These are phyloP conservation scores for Silene noctiflora DNA, from an alignment of 179 eudicot genomes.

Conservation along the genomic window DNA sequence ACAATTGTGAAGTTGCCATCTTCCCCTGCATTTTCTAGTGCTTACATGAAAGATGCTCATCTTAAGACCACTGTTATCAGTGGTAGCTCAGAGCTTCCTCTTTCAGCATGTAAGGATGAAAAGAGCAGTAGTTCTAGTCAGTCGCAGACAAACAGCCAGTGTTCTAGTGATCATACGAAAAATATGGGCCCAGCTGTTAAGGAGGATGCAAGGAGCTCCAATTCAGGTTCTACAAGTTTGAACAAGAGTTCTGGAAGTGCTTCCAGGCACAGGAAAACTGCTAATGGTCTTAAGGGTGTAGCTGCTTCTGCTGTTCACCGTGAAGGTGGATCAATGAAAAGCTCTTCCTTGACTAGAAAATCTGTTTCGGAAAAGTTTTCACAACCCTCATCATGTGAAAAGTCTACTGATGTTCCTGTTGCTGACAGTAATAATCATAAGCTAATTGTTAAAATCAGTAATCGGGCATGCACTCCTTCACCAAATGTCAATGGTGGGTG, in stretches of 20 bases:
- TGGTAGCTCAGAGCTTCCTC: conserved; percentile 45
- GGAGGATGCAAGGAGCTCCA: conserved; percentile 71
- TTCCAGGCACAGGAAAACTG: conserved; percentile 51
- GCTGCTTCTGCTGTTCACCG: conserved; percentile 14
- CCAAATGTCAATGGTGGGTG: conserved; percentile 44
- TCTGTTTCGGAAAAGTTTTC: conserved; percentile 46
- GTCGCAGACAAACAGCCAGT: conserved; percentile 69
- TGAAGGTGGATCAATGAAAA: conserved; percentile 40
- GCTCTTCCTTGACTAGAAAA: conserved; percentile 36
- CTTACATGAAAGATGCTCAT: conserved; percentile 35
- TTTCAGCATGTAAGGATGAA: conserved; percentile 53
- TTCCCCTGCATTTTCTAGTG: conserved; percentile 30
- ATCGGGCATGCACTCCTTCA: conserved; percentile 65
- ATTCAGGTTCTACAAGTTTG: conserved; percentile 50
- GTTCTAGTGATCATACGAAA: conserved; percentile 59
- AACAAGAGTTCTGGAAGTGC: conserved; percentile 44
- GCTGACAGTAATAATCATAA: conserved; percentile 49
- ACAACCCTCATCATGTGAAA: conserved; percentile 15
- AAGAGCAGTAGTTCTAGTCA: conserved; percentile 80
- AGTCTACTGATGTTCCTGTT: conserved; percentile 34
- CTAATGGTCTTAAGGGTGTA: conserved; percentile 43
- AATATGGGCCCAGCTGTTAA: conserved; percentile 35
- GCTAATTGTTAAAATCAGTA: conserved; percentile 71
- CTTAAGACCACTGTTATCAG: conserved; percentile 16
- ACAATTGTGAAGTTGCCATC: conserved; percentile 31